Evolutionary conservation across 352 stramenopile species (phyloP).

Genomic region (Peronosclerospora sorghi): DNA sequence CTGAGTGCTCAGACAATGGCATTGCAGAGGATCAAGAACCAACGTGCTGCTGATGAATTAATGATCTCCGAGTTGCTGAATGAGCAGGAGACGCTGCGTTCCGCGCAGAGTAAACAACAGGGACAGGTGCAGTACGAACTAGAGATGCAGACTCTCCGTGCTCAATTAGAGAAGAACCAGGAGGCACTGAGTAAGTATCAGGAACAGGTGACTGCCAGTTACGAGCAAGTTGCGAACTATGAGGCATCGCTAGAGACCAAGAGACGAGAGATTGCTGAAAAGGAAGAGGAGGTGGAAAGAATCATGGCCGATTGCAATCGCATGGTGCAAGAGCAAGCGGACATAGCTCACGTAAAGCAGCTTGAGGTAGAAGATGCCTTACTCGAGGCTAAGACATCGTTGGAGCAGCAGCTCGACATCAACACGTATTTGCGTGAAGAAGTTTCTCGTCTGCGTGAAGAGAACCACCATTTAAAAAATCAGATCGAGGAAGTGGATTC

Average conservation of each 20-base stretch:
- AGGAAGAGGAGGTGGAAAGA: constrained; percentile 70
- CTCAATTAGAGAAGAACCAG: constrained; percentile 62
- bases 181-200: constrained; percentile 53
- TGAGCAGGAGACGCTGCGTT: constrained; percentile 67
- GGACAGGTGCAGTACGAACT: constrained; percentile 42
- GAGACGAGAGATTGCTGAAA: constrained; percentile 49
- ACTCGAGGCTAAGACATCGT: constrained; percentile 72
- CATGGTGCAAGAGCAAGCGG: constrained; percentile 78
- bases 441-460: constrained; percentile 65
- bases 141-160: constrained; percentile 61
- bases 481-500: constrained; percentile 81
- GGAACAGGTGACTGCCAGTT: constrained; percentile 50
- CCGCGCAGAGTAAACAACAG: constrained; percentile 35
- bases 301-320: constrained; percentile 80
- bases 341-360: constrained; percentile 66
- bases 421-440: constrained; percentile 78
- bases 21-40: constrained; percentile 53
- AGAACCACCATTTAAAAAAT: constrained; percentile 80
- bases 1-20: constrained; percentile 42
- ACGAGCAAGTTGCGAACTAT: constrained; percentile 57
- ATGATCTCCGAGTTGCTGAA: constrained; percentile 80
- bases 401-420: constrained; percentile 79
- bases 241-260: constrained; percentile 56
- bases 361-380: constrained; percentile 77
- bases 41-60: constrained; percentile 61